phyloP scores from a whole-genome alignment of 495 filamentous ascomycete genomes.

The Penicillium maclennaniae region DNA sequence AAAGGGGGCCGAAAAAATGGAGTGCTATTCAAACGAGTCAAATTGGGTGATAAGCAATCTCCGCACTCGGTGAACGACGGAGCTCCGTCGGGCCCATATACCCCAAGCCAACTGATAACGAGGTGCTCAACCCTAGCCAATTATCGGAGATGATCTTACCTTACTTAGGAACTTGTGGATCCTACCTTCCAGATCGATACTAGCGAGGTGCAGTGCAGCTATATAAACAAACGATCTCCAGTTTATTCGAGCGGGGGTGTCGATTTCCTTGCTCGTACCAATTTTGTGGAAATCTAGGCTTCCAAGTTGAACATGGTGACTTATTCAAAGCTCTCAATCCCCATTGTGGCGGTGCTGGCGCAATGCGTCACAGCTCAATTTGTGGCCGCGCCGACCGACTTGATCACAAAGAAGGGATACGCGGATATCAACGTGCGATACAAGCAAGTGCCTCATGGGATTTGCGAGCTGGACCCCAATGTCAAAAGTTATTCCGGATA shows the following conservation, averaged over 20 bases:
- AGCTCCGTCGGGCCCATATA: background rate
- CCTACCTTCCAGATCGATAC: background rate
- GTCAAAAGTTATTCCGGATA: conserved; percentile 67
- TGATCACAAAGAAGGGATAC: conserved; percentile 50
- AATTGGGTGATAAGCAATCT: background rate
- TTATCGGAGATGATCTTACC: background rate
- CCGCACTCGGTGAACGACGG: background rate
- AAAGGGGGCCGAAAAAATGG: too few relatives aligned
- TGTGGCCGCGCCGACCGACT: conserved; percentile 52
- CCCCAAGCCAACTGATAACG: background rate
- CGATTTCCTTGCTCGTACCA: background rate
- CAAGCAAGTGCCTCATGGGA: conserved; percentile 58
- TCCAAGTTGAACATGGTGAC: conserved; percentile 4
- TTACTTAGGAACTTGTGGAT: background rate
- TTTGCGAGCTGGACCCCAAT: conserved; percentile 61
- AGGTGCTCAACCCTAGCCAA: background rate
- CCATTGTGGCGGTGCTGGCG: conserved; percentile 3
- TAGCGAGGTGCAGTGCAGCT: background rate
- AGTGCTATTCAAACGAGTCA: background rate
- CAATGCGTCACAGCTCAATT: conserved; percentile 44
- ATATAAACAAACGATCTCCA: background rate
- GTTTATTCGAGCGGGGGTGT: background rate
- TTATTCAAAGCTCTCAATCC: background rate
- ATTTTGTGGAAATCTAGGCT: background rate
- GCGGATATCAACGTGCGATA: conserved; percentile 53